Base-by-base conservation (phyloP, 495 filamentous ascomycete species). In the Platismatia glauca region DNA sequence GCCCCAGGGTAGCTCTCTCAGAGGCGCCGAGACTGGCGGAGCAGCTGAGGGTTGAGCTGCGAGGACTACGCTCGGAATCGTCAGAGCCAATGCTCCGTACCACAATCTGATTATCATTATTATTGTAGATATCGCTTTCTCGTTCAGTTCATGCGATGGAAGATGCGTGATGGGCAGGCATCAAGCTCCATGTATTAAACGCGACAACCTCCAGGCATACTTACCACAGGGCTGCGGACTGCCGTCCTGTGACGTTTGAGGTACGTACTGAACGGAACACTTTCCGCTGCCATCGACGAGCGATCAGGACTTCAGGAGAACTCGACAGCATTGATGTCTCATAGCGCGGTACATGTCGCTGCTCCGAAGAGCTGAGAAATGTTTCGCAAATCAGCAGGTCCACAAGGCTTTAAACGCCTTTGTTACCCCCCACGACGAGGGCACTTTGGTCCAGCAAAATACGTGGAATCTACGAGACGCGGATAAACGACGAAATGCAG, bases 1-100 rank as follows among this genome's bases (percentile, higher is more conserved):
- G 27, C 89, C 92, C 91, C 94, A 95, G 67, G 83, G 81, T 27
- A 98, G 81, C 55, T 89, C 80, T 64, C 94, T 86, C 68, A 97
- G 81, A 38, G 89, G 90, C 58, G 87, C 90, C 61, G 84, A 80
- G 61, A 92, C 79, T n/a, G 95, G 90, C 43, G 81, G 74, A 20
- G 86, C 87, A 50, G 91, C 91, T 55, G 82, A 82, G 16, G 94
- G 94, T 72, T 98, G 94, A 64, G 84, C 80, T 68, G 85, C 83
- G 63, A 76, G 67, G 57, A 66, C 73, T 61, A 68, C 68, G 57
- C 61, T 65, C 43, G 66, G 71, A 53, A 72, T 65, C 2, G 71
- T 38, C 37, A 72, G n/a, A 38, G 48, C 29, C 38, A 55, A 31
- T 65, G 64, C 52, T 13, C 55, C 60, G 44, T 46, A 44, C 15